Percentiles rank a stretch among this genome's conserved stretches.
Evolutionary conservation across 1,139 yeast genomes (phyloP).

Genomic region (Kodamaea sp.): DNA sequence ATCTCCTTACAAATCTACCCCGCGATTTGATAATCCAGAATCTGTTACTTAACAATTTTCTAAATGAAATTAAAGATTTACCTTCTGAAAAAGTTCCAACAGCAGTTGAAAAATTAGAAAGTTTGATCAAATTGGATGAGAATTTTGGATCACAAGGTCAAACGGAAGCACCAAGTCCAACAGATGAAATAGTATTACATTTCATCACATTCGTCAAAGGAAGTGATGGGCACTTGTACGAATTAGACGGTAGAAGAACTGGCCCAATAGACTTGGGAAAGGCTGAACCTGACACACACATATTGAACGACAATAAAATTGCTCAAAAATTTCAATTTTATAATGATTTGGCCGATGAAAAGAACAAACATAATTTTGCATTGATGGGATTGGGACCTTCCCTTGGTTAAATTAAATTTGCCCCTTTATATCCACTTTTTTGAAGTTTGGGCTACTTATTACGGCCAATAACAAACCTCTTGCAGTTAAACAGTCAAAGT

Average conservation of each 20-base stretch:
- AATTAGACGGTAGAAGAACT: constrained; percentile 82
- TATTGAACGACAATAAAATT: constrained; percentile 52
- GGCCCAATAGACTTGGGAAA: constrained; percentile 72
- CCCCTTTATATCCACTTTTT: constrained; percentile 87
- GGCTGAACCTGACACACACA: constrained; percentile 34
- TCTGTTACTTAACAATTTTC: constrained; percentile 27
- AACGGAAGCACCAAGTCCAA: constrained; percentile 75
- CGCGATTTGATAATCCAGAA: constrained; percentile 37
- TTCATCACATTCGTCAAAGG: constrained; percentile 72
- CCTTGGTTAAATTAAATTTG: constrained; percentile 53
- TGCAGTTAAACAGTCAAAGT: constrained; percentile 46
- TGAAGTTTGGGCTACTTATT: constrained; percentile 44
- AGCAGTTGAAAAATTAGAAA: constrained; percentile 54
- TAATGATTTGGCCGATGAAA: constrained; percentile 58
- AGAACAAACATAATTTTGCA: constrained; percentile 59
- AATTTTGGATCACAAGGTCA: constrained; percentile 67
- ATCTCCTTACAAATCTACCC: constrained; percentile 65
- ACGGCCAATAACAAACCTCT: constrained; percentile 40
- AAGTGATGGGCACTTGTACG: constrained; percentile 59
- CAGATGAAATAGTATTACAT: constrained; percentile 64
- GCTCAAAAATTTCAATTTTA: constrained; percentile 59
- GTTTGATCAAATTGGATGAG: constrained; percentile 44
- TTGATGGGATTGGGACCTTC: constrained; percentile 65
- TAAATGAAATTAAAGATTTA: constrained; percentile 11
- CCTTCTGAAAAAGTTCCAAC: constrained; percentile 38